These are phyloP conservation scores for Gymnopilus dilepis DNA, from an alignment of 768 basidiomycete species.

Conservation along the genomic window DNA sequence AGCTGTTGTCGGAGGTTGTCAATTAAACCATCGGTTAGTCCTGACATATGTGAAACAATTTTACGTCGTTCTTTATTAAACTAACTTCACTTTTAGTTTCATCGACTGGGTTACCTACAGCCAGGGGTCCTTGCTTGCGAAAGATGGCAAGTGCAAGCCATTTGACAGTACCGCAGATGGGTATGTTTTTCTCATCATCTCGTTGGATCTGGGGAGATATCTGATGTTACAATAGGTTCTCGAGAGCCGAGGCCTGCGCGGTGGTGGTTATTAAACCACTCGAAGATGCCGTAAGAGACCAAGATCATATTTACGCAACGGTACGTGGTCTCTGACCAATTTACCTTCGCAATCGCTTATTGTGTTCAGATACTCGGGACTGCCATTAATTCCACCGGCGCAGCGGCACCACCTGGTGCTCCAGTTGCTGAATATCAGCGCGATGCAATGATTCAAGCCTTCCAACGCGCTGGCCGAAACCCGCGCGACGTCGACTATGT, in stretches of 20 bases:
- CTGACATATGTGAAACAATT: neutral
- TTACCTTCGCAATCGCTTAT: slow-evolving; percentile 2
- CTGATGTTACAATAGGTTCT: slow-evolving; percentile 35
- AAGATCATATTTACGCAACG: slow-evolving; percentile 46
- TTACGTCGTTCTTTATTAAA: neutral
- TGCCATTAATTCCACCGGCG: slow-evolving; percentile 42
- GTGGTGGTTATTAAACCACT: slow-evolving; percentile 47
- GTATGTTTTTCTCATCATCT: slow-evolving; percentile 28
- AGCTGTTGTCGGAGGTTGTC: slow-evolving; percentile 51
- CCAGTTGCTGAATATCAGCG: slow-evolving; percentile 44
- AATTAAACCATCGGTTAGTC: slow-evolving; percentile 45
- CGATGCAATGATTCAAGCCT: slow-evolving; percentile 44
- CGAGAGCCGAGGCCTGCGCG: slow-evolving; percentile 42
- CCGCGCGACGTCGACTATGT: slow-evolving; percentile 52
- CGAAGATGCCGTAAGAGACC: slow-evolving; percentile 41
- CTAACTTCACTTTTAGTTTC: slow-evolving; percentile 29
- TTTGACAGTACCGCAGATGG: slow-evolving; percentile 51
- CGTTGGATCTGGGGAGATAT: neutral
- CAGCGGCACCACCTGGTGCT: slow-evolving; percentile 40
- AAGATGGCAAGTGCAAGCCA: slow-evolving; percentile 48
- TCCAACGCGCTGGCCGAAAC: slow-evolving; percentile 30
- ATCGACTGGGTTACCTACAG: slow-evolving; percentile 43
- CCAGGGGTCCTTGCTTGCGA: slow-evolving; percentile 42
- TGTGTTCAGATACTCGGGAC: slow-evolving; percentile 43
- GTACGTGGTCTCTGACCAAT: slow-evolving; percentile 26